Evolutionary conservation across 2,329 filamentous ascomycete species (phyloP).

Genomic region (Atkinsonella texensis): DNA sequence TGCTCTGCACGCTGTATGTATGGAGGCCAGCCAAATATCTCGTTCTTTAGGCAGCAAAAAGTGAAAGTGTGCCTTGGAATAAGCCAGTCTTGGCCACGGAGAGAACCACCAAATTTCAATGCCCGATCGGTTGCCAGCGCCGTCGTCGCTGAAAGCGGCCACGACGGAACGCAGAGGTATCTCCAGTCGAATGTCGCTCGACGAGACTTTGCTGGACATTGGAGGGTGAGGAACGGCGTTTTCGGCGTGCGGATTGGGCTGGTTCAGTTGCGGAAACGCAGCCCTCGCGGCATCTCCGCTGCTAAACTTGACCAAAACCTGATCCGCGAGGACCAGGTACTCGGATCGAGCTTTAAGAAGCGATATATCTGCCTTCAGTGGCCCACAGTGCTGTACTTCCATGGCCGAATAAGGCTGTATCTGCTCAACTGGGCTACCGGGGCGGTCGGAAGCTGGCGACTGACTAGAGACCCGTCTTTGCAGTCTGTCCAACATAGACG

Average conservation of each 20-base stretch:
- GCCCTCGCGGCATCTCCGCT: slow-evolving; percentile 33
- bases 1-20: slow-evolving; percentile 29
- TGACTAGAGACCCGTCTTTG: slow-evolving; percentile 29
- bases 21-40: slow-evolving; percentile 36
- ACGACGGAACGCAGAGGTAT: slow-evolving; percentile 40
- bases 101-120: slow-evolving; percentile 47
- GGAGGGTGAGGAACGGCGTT: slow-evolving; percentile 14
- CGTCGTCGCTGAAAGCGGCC: slow-evolving; percentile 40
- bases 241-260: slow-evolving; percentile 12
- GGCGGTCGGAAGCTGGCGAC: slow-evolving; percentile 20
- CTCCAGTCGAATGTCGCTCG: slow-evolving; percentile 29
- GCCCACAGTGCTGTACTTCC: slow-evolving; percentile 31
- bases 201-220: slow-evolving; percentile 16
- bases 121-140: slow-evolving; percentile 35
- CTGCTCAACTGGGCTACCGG: slow-evolving; percentile 17
- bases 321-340: slow-evolving; percentile 40
- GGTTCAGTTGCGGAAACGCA: slow-evolving; percentile 34
- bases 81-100: slow-evolving; percentile 29
- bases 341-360: slow-evolving; percentile 36
- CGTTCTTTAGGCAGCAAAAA: slow-evolving; percentile 36
- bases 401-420: slow-evolving; percentile 22
- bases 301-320: slow-evolving; percentile 38
- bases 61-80: slow-evolving; percentile 35
- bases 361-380: slow-evolving; percentile 37
- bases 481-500: slow-evolving; percentile 29